Evolutionary conservation across 176 grass and related monocot genomes (phyloP).

Genomic region (Coix lacrymajobi): DNA sequence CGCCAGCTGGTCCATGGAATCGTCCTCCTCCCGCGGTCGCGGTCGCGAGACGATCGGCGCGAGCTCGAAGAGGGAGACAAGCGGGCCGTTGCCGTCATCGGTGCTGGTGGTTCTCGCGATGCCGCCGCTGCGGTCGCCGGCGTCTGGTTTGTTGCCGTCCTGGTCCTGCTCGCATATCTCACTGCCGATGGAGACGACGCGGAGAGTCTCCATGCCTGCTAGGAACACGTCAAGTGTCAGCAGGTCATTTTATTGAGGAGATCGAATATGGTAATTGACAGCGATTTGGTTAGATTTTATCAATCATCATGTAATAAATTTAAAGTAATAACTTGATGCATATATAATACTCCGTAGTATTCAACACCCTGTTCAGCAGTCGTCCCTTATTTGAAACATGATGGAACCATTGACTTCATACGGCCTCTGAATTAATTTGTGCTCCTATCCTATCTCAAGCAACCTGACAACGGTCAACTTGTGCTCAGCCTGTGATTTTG

Average conservation of each 20-base stretch:
- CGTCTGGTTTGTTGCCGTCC: neutral
- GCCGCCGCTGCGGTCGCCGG: neutral
- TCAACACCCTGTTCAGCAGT: neutral
- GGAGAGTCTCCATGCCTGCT: slow-evolving; percentile 21
- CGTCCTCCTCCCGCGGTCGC: neutral
- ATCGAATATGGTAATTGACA: neutral
- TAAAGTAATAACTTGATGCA: neutral
- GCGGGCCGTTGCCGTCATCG: neutral
- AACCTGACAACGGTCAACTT: neutral
- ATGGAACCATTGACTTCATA: neutral
- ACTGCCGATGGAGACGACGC: slow-evolving; percentile 45
- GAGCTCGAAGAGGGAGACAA: slow-evolving; percentile 49
- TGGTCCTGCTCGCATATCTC: slow-evolving; percentile 50
- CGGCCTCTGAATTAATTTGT: neutral
- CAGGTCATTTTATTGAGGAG: neutral
- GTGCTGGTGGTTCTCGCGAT: neutral
- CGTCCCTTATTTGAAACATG: neutral
- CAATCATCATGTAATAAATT: neutral
- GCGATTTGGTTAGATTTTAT: neutral
- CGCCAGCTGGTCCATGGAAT: neutral
- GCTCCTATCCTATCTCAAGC: neutral
- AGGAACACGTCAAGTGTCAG: neutral
- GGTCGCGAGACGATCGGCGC: slow-evolving; percentile 5
- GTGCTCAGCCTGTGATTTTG: neutral
- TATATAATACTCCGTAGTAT: no score